A percentile compares a stretch with the other conserved stretches of the same genome.
These are phyloP conservation scores for Tanacetum coccineum DNA, from an alignment of 129 eudicot species.

Conservation along the genomic window DNA sequence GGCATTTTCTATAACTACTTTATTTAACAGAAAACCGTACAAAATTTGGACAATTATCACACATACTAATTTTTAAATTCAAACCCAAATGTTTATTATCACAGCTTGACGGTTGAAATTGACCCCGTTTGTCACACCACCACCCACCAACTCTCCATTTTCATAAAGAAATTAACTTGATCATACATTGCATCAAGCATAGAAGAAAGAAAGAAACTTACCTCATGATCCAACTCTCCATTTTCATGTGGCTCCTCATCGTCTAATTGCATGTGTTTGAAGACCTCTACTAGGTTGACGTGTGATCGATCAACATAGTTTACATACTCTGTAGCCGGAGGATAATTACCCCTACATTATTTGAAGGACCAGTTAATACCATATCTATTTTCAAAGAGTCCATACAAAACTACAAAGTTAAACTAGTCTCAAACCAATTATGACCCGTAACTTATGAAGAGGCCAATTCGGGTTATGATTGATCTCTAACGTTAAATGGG, in stretches of 20 bases:
- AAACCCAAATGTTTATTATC: too few relatives aligned
- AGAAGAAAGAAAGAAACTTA: slow-evolving; percentile 10
- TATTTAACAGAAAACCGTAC: too few relatives aligned
- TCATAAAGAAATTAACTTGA: neutral
- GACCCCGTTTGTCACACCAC: too few relatives aligned
- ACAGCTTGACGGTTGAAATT: too few relatives aligned
- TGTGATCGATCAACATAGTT: slow-evolving; percentile 70
- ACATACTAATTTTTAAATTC: too few relatives aligned
- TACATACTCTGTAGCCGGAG: slow-evolving; percentile 79
- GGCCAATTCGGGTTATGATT: neutral
- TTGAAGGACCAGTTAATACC: slow-evolving; percentile 16
- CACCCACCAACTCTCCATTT: too few relatives aligned
- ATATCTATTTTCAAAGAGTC: slow-evolving; percentile 2
- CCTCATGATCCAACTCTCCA: slow-evolving; percentile 78
- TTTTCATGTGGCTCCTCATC: slow-evolving; percentile 71
- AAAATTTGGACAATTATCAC: too few relatives aligned
- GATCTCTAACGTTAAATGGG: neutral
- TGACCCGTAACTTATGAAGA: neutral
- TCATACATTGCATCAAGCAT: neutral
- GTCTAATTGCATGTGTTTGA: slow-evolving; percentile 73
- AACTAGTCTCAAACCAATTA: neutral
- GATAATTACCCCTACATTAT: slow-evolving; percentile 63
- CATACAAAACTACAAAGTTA: neutral
- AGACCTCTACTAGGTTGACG: slow-evolving; percentile 73
- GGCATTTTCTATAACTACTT: too few relatives aligned